phyloP scores from a whole-genome alignment of 176 grass and related monocot species.

The Tillandsia fasciculata region DNA sequence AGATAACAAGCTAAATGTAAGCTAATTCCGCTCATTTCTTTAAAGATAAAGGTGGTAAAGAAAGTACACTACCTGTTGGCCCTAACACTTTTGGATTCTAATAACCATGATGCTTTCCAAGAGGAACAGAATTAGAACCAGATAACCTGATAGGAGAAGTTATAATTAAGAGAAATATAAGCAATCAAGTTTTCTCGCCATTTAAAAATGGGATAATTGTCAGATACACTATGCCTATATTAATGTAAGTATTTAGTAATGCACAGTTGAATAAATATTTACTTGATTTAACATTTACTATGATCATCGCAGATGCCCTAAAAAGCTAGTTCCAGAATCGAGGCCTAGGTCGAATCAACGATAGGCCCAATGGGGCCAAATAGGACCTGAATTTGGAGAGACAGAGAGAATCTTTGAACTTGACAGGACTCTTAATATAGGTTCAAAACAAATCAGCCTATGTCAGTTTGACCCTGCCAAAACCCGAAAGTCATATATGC shows the following conservation, averaged over 20 bases:
- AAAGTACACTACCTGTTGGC: constrained; percentile 39
- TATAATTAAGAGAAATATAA: constrained; percentile 11
- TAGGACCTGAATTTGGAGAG: too few species aligned
- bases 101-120: constrained; percentile 65
- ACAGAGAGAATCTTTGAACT: too few species aligned
- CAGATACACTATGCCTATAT: neutral
- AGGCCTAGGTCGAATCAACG: too few species aligned
- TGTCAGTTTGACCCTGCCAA: too few species aligned
- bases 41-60: constrained; percentile 23
- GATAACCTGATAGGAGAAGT: constrained; percentile 38
- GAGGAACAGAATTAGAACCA: constrained; percentile 39
- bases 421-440: too few species aligned
- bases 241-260: neutral
- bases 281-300: too few species aligned
- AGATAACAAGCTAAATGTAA: constrained; percentile 5
- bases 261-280: neutral
- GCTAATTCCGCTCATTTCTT: constrained; percentile 21
- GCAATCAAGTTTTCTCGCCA: constrained; percentile 4
- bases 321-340: too few species aligned
- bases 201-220: neutral
- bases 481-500: too few species aligned
- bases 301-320: too few species aligned
- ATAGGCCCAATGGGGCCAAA: too few species aligned
- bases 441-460: too few species aligned
- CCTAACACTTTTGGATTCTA: constrained; percentile 24